phyloP scores from a whole-genome alignment of 345 rosid species.

The Camelina neglecta region DNA sequence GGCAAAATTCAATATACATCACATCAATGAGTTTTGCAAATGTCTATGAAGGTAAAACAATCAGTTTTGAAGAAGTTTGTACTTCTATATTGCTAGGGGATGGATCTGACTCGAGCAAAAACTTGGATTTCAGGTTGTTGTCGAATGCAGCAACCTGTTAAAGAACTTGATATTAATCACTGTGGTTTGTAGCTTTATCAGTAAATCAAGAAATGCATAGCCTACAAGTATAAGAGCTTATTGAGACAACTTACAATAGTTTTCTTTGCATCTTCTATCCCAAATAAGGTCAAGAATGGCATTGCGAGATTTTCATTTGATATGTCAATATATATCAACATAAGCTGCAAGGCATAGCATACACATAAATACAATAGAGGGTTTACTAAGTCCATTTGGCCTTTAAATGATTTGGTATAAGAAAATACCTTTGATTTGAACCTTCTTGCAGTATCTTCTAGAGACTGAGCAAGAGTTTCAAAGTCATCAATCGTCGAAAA shows the following conservation, averaged over 20 bases:
- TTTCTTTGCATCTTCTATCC: constrained; percentile 75
- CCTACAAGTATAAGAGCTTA: constrained; percentile 5
- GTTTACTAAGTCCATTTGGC: constrained; percentile 6
- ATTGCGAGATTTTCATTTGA: constrained; percentile 80
- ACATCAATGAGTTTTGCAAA: constrained; percentile 19
- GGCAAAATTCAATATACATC: constrained; percentile 25
- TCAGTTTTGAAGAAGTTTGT: constrained; percentile 31
- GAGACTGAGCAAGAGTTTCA: constrained; percentile 58
- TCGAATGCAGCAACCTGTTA: constrained; percentile 84
- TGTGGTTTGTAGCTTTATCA: constrained; percentile 34
- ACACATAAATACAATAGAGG: constrained; percentile 21
- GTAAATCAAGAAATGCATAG: constrained; percentile 30
- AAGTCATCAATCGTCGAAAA: constrained; percentile 68
- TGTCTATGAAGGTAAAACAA: constrained; percentile 8
- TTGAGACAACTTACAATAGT: constrained; percentile 60
- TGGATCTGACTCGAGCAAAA: constrained; percentile 70
- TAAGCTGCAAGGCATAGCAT: constrained; percentile 58
- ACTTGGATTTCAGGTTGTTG: constrained; percentile 64
- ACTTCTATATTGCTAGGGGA: constrained; percentile 76
- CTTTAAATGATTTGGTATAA: constrained; percentile 15
- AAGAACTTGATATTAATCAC: constrained; percentile 34
- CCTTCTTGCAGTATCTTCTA: constrained; percentile 78
- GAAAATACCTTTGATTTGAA: constrained; percentile 66
- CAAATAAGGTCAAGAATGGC: constrained; percentile 86
- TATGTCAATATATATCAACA: constrained; percentile 71